These are phyloP conservation scores for Coelastrella sp. DNA, from an alignment of 139 green algal genomes.

Conservation along the genomic window DNA sequence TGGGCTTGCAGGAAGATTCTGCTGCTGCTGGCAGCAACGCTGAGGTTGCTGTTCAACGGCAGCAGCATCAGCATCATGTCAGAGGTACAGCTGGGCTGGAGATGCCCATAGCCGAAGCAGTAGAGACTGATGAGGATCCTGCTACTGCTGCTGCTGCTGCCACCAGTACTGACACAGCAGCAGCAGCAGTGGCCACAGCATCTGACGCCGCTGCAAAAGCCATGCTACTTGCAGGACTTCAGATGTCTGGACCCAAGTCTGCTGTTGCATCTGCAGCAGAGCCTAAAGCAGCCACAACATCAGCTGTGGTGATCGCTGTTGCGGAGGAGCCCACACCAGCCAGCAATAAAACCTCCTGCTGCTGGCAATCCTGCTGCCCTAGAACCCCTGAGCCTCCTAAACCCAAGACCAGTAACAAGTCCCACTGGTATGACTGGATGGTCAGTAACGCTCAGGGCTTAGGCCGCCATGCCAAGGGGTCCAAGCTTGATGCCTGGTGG, in stretches of 20 bases:
- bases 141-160: not conserved
- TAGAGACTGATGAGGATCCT: not conserved
- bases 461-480: not conserved
- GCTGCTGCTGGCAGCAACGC: not conserved
- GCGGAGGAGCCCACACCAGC: not conserved
- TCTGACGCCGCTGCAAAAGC: not conserved
- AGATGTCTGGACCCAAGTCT: not conserved
- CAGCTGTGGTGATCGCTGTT: not conserved
- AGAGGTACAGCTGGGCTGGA: not conserved
- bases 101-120: not conserved
- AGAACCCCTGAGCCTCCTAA: not conserved
- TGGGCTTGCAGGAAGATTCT: not conserved
- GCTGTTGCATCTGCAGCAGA: not conserved
- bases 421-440: conserved; percentile 15
- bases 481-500: not conserved
- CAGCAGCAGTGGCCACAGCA: not conserved
- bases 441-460: not conserved
- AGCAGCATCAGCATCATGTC: conserved; percentile 8
- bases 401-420: not conserved
- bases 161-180: not conserved
- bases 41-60: not conserved
- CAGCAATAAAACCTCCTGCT: too few relatives aligned
- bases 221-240: not conserved
- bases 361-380: not conserved
- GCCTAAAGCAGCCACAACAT: not conserved